Evolutionary conservation across 305 asterid genomes (phyloP).

Genomic region (Fraxinus angustifolia): DNA sequence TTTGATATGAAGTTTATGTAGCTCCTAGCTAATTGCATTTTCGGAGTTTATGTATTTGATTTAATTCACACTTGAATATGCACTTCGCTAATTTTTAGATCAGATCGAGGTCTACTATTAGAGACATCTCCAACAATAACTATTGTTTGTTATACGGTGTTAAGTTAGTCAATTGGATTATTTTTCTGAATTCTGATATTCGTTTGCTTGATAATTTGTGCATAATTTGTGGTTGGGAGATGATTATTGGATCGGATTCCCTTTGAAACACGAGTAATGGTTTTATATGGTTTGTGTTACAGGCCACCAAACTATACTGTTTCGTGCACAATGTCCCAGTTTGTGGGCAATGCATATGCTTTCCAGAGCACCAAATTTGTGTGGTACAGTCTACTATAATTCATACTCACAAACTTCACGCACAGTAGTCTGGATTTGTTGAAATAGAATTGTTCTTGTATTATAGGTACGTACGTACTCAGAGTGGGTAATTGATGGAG

Average conservation of each 20-base stretch:
- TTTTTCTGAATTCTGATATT: not conserved
- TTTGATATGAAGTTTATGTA: not conserved
- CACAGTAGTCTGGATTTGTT: not conserved
- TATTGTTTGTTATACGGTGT: not conserved
- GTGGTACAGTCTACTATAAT: conserved; percentile 55
- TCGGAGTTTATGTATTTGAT: conserved; percentile 3
- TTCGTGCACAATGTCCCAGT: conserved; percentile 97
- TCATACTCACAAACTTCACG: not conserved
- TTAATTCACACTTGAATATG: conserved; percentile 10
- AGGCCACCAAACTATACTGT: conserved; percentile 96
- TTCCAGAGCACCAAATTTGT: conserved; percentile 87
- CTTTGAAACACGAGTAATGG: not conserved
- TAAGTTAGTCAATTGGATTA: conserved; percentile 1
- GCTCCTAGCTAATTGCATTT: not conserved
- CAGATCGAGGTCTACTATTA: conserved; percentile 27
- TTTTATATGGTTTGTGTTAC: conserved; percentile 25
- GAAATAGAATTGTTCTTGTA: not conserved
- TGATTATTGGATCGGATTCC: not conserved
- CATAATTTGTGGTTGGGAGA: conserved; percentile 6
- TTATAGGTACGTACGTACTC: conserved; percentile 78
- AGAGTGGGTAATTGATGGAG: conserved; percentile 97
- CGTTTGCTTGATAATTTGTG: not conserved
- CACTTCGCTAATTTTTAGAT: conserved; percentile 27
- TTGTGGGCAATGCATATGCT: conserved; percentile 95
- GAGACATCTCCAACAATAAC: not conserved